Evolutionary conservation across 2,329 filamentous ascomycete genomes (phyloP), one percentile per base, ranked within the genome.

Genomic region (Fusarium abutilonis): DNA sequence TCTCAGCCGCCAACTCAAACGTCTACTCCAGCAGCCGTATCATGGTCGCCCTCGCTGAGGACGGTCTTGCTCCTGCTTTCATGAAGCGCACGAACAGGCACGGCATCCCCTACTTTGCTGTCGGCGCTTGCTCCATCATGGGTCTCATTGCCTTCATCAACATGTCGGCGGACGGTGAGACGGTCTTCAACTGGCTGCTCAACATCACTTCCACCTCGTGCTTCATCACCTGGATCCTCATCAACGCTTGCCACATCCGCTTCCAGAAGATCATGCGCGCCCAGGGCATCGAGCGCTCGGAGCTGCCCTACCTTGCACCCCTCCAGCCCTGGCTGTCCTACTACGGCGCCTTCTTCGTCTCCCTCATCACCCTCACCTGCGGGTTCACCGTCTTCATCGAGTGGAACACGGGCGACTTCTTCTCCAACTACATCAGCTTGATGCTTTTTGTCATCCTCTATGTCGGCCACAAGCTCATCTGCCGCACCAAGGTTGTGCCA

Each of bases 1-100:
- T 92, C 66, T 91, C 89, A 0, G 90, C 91, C 6, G 91, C 89
- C 57, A 92, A 90, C 76, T 90, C 89, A 13, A 91, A 91, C 76
- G 83, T 93, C 56, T 92, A 91, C 77, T 89, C 88, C 38, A 87
- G 86, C 56, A 88, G 85, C 54, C 86, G 89, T 21, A 87, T 89
- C 36, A 80, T 92, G 32, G 81, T 91, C 61, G 86, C 85, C 9
- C 80, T 92, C 11, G 87, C 88, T 31, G 78, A 86, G 38, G 86
- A 88, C 51, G 83, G 85, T 38, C 84, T 87, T 56, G 88, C 88
- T 0, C 89, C 89, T 2, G 72, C 72, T 9, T 76, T 89, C 67
- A 79, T 91, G 70, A 82, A 80, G 60, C 76, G 77, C 42, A 89
- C 86, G 57, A 89, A 87, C 74, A 76, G 77, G 28, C 77, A 79